Conservation (phyloP, 225 moss, liverwort and hornwort species). For the Anthoceros angustus region DNA sequence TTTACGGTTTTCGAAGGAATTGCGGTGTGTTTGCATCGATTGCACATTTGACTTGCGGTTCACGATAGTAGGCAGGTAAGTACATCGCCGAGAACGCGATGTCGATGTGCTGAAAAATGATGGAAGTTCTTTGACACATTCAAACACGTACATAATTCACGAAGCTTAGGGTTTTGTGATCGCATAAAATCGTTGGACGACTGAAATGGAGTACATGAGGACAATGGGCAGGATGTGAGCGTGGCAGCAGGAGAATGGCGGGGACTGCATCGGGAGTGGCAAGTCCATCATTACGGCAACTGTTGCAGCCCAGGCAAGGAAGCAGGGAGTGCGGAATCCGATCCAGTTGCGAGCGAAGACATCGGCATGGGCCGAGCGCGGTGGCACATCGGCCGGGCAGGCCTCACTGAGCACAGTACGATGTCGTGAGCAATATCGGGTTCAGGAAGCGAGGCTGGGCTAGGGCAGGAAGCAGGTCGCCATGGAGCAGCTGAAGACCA, state of each 20-base stretch:
- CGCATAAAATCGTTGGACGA: not conserved
- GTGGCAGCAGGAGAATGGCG: slow-evolving; percentile 4
- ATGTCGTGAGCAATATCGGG: not conserved
- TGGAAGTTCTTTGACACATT: too few relatives aligned
- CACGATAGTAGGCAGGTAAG: too few relatives aligned
- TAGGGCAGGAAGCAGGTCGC: slow-evolving; percentile 23
- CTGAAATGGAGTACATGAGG: not conserved
- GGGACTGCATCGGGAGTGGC: not conserved
- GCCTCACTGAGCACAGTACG: not conserved
- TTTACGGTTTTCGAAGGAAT: too few relatives aligned
- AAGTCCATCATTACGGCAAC: not conserved
- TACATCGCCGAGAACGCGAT: too few relatives aligned
- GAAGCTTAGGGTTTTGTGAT: not conserved
- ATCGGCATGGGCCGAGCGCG: not conserved
- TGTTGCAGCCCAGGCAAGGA: not conserved
- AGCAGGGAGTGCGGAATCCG: not conserved
- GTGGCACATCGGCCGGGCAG: not conserved
- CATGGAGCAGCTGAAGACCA: slow-evolving; percentile 91
- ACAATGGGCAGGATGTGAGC: not conserved
- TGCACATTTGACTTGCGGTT: too few relatives aligned
- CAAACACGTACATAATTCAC: not conserved
- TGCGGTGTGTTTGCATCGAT: too few relatives aligned
- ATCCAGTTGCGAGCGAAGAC: not conserved
- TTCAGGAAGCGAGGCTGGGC: not conserved
- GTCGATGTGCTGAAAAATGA: too few relatives aligned